Percentiles rank a stretch among this genome's conserved stretches.
These are phyloP conservation scores for Haplosporangium sp. DNA, from an alignment of 371 early-diverging fungal genomes.

Conservation along the genomic window DNA sequence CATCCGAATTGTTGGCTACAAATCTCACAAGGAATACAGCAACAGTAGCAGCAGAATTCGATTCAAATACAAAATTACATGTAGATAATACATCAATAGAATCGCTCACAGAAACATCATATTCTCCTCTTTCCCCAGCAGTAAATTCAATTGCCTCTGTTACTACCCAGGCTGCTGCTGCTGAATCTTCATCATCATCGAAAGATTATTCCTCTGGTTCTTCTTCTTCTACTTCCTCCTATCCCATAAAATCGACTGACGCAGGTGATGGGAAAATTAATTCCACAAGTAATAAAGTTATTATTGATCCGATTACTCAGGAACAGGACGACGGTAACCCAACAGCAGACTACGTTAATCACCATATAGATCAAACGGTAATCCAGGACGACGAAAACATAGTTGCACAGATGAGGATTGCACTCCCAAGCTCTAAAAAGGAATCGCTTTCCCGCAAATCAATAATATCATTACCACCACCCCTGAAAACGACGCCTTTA, in stretches of 20 bases:
- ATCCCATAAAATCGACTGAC: not conserved
- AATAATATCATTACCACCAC: conserved; percentile 13
- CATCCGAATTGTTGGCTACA: too few relatives aligned
- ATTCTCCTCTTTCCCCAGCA: not conserved
- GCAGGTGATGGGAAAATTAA: not conserved
- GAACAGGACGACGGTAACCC: not conserved
- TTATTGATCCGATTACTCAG: not conserved
- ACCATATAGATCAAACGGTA: conserved; percentile 4
- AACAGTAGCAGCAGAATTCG: too few relatives aligned
- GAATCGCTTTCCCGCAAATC: conserved; percentile 31
- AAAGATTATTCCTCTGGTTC: not conserved
- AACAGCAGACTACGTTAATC: not conserved
- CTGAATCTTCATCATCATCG: not conserved
- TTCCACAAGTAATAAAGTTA: not conserved
- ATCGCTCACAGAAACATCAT: not conserved
- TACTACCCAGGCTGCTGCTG: not conserved
- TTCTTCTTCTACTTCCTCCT: not conserved
- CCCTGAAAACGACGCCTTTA: conserved; percentile 25
- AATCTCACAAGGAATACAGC: too few relatives aligned
- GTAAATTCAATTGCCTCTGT: not conserved
- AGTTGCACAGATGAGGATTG: conserved; percentile 25
- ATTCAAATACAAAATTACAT: too few relatives aligned
- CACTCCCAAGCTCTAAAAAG: conserved; percentile 8
- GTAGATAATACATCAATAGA: not conserved
- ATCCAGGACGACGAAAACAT: conserved; percentile 10